A percentile compares a stretch with the other conserved stretches of the same genome.
These are phyloP conservation scores for Didymella arachidicola DNA, from an alignment of 2,329 filamentous ascomycete genomes.

Conservation along the genomic window DNA sequence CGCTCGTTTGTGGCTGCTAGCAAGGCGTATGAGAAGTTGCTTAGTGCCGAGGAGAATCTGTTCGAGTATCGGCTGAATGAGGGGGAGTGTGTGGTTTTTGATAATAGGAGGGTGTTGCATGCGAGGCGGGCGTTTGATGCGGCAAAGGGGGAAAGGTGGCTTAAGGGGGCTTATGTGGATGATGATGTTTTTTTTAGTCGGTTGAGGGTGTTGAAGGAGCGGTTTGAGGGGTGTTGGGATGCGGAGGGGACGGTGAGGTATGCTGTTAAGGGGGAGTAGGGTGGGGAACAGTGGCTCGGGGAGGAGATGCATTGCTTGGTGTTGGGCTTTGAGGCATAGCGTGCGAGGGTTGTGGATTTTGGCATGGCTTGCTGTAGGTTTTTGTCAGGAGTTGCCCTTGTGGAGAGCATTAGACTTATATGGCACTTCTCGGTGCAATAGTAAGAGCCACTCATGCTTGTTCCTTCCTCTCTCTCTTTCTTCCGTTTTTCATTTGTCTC, in stretches of 20 bases:
- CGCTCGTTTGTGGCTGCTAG: slow-evolving; percentile 54
- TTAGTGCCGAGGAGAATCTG: slow-evolving; percentile 67
- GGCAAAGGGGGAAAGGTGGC: slow-evolving; percentile 73
- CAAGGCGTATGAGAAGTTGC: slow-evolving; percentile 62
- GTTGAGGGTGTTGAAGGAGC: slow-evolving; percentile 54
- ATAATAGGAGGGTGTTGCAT: slow-evolving; percentile 86
- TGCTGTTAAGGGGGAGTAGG: slow-evolving; percentile 14
- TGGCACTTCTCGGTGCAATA: background rate
- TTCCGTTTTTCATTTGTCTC: too few species aligned
- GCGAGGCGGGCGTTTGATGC: slow-evolving; percentile 79
- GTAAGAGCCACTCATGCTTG: too few species aligned
- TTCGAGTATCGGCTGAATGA: slow-evolving; percentile 76
- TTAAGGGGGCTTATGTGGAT: slow-evolving; percentile 85
- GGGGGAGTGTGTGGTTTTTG: slow-evolving; percentile 92
- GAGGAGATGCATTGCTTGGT: slow-evolving; percentile 11
- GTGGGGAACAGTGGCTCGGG: background rate
- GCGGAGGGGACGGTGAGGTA: slow-evolving; percentile 46
- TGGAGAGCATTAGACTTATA: background rate
- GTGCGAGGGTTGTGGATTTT: background rate
- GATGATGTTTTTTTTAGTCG: slow-evolving; percentile 66
- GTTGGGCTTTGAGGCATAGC: slow-evolving; percentile 12
- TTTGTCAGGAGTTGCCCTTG: slow-evolving; percentile 1
- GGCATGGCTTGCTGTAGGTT: background rate
- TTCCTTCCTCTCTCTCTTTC: too few species aligned
- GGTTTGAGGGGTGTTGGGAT: slow-evolving; percentile 41